These are phyloP conservation scores for Entonaema liquescens DNA, from an alignment of 495 filamentous ascomycete species.

Conservation along the genomic window DNA sequence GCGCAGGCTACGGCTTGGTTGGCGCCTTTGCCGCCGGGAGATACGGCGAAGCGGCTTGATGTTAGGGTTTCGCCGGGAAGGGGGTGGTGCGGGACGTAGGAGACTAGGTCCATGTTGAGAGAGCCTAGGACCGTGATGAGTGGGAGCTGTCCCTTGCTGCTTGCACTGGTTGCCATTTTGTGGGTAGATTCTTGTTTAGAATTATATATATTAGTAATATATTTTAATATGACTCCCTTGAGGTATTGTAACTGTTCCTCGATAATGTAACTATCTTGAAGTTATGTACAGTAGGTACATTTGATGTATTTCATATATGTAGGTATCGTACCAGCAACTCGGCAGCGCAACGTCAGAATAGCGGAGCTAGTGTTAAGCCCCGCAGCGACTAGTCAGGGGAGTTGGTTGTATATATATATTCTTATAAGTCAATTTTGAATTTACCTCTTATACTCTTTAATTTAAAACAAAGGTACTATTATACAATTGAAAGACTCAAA, in stretches of 20 bases:
- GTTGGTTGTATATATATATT: not conserved
- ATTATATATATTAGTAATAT: too few relatives aligned
- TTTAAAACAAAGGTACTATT: not conserved
- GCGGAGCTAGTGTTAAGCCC: constrained; percentile 32
- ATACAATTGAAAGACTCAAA: not conserved
- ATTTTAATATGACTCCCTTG: too few relatives aligned
- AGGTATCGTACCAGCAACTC: not conserved
- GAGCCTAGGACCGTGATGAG: constrained; percentile 86
- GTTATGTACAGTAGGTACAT: constrained; percentile 3
- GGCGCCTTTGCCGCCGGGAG: constrained; percentile 90
- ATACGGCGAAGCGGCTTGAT: constrained; percentile 76
- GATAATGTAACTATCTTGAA: not conserved
- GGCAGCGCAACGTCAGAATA: constrained; percentile 35
- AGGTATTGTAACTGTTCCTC: too few relatives aligned
- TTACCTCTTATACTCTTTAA: too few relatives aligned
- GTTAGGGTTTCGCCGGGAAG: constrained; percentile 87
- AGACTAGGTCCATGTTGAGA: constrained; percentile 91
- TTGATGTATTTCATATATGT: too few relatives aligned
- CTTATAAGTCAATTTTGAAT: too few relatives aligned
- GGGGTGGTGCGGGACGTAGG: constrained; percentile 84
- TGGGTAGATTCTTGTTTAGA: not conserved
- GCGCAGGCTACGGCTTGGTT: constrained; percentile 90
- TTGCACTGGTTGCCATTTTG: constrained; percentile 48
- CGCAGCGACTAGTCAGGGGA: constrained; percentile 27
- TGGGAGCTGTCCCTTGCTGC: constrained; percentile 37